A percentile compares a stretch with the other conserved stretches of the same genome.
Conservation (phyloP, 345 rosid genomes). For the Mallotus nudiflorus region DNA sequence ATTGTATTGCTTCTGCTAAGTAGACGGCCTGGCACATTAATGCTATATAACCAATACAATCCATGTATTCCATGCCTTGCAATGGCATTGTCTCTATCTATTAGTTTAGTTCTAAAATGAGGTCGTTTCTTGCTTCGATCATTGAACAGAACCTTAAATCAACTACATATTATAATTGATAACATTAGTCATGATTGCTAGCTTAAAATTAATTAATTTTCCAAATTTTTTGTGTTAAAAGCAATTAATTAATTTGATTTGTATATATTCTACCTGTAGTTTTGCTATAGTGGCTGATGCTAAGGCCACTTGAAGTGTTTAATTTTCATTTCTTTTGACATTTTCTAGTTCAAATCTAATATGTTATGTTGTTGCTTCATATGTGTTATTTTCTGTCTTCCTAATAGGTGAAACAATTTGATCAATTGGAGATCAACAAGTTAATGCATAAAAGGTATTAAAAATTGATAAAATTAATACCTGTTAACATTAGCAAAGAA, state of each 20-base stretch:
- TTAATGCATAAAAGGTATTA: not conserved
- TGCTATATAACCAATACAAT: slow-evolving; percentile 59
- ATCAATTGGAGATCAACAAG: no score
- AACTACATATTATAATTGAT: no score
- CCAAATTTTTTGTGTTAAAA: not conserved
- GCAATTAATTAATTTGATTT: no score
- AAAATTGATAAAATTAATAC: slow-evolving; percentile 24
- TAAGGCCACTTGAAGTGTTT: slow-evolving; percentile 67
- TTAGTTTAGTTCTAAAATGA: slow-evolving; percentile 48
- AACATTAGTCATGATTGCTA: not conserved
- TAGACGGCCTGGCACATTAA: slow-evolving; percentile 39
- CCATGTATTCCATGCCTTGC: slow-evolving; percentile 93
- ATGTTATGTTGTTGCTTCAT: slow-evolving; percentile 62
- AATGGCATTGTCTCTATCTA: slow-evolving; percentile 74
- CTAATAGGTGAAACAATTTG: slow-evolving; percentile 23
- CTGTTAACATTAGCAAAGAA: slow-evolving; percentile 77
- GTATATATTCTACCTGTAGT: slow-evolving; percentile 37
- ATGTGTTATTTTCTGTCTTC: slow-evolving; percentile 31
- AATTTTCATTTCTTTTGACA: slow-evolving; percentile 34
- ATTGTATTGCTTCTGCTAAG: slow-evolving; percentile 51
- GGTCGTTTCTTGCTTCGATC: slow-evolving; percentile 19
- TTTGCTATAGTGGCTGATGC: slow-evolving; percentile 60
- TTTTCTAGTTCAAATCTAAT: slow-evolving; percentile 45
- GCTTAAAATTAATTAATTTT: not conserved
- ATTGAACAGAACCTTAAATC: slow-evolving; percentile 65